Base-by-base conservation (phyloP, 768 basidiomycete species). In the Tricholoma sp. region DNA sequence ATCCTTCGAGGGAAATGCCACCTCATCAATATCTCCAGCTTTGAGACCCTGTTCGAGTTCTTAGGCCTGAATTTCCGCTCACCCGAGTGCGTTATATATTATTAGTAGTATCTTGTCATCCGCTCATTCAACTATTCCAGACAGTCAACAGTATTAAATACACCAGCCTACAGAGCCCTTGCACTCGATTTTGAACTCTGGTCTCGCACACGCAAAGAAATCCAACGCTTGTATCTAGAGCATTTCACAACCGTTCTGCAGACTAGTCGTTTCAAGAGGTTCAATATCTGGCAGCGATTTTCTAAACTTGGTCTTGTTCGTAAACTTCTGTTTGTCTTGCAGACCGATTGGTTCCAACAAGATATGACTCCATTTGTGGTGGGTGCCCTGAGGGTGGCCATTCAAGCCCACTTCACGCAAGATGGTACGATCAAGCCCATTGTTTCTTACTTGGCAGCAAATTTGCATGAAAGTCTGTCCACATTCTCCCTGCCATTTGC, bases 171-270 rank as follows among this genome's bases (percentile, higher is more conserved):
- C 67, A 80, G 81, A 44, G 81, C 86, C 4, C 80, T 98, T 49
- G 91, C 91, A 0, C 81, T 98, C 1, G 93, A 96, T 63, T 91
- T 98, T 59, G 87, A 92, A 52, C 82, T 97, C 10, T 98, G 95
- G 95, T 84, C 89, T 0, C 79, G 73, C 32, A 84, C 89, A 0
- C 76, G 77, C 3, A 65, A 74, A 15, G 89, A 91, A 50, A 84
- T 97, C n/a, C 90, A 92, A 63, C 78, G 77, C 4, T 80, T 84
- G 11, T 87, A 94, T 61, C 75, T 95, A 0, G 86, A 89, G 49
- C 94, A 96, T 66, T 94, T 96, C 65, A 70, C 79, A 6, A 88
- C 83, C 12, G 80, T 97, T 15, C 68, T 96, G 13, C 73, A 81
- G 52, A 77, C 80, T 1, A 94, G 91, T 61, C 82, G 84, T 54